phyloP scores from a whole-genome alignment of 1,284 basidiomycete genomes.

The Fistulinella cinereoalba region DNA sequence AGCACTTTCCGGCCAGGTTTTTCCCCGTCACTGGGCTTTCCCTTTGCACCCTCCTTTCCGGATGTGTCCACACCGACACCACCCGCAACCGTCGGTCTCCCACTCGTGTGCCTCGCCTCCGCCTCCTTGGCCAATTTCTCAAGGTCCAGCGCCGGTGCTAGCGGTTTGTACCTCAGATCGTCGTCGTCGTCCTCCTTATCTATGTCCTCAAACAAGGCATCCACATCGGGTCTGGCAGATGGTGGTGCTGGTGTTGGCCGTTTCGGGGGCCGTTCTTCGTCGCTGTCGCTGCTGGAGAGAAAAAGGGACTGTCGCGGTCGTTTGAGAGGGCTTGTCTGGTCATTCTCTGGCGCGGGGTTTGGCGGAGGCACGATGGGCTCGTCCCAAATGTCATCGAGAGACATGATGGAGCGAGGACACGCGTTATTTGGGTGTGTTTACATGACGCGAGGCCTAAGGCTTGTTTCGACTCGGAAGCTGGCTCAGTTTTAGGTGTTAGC shows the following conservation, averaged over 20 bases:
- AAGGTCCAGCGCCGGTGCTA: conserved; percentile 49
- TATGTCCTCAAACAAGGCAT: conserved; percentile 61
- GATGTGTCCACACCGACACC: no score
- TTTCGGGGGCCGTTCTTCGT: conserved; percentile 27
- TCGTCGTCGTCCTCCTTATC: conserved; percentile 43
- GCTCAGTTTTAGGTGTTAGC: no score
- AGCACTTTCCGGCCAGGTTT: conserved; percentile 52
- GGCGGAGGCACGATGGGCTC: conserved; percentile 30
- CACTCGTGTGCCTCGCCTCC: conserved; percentile 41
- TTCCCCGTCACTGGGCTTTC: conserved; percentile 35
- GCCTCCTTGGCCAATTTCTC: conserved; percentile 53
- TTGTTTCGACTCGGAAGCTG: no score
- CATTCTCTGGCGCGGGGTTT: conserved; percentile 1
- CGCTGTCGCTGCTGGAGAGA: conserved; percentile 48
- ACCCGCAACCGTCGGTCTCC: conserved; percentile 28
- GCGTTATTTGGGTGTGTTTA: conserved; percentile 31
- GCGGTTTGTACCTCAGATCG: conserved; percentile 37
- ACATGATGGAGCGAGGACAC: conserved; percentile 24
- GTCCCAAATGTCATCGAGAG: conserved; percentile 48
- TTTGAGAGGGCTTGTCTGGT: conserved; percentile 25
- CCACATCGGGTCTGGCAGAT: conserved; percentile 43
- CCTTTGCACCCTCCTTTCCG: conserved; percentile 20
- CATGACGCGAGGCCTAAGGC: conserved; percentile 10
- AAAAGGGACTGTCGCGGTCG: conserved; percentile 47
- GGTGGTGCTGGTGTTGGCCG: conserved; percentile 18